Conservation (phyloP, 2,329 filamentous ascomycete species). For the Claviceps maximensis region DNA sequence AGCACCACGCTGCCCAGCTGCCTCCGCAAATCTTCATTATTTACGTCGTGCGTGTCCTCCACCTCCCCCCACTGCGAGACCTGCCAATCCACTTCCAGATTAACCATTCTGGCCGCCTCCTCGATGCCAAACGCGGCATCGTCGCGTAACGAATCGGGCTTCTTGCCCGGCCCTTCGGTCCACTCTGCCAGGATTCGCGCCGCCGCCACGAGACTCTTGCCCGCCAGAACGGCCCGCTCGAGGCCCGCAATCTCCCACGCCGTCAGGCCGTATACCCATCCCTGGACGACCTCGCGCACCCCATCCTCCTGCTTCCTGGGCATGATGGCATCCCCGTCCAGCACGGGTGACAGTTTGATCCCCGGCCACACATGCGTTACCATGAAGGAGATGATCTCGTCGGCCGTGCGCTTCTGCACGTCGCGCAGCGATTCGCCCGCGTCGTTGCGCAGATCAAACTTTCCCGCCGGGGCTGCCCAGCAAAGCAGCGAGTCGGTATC, state of each 20-base stretch:
- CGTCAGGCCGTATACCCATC: constrained; percentile 61
- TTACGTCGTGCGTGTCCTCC: constrained; percentile 94
- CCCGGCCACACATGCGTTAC: constrained; percentile 71
- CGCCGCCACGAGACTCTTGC: constrained; percentile 73
- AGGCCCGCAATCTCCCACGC: constrained; percentile 76
- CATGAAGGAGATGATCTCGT: constrained; percentile 59
- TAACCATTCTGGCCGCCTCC: constrained; percentile 65
- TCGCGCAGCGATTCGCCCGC: constrained; percentile 50
- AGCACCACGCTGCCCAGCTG: constrained; percentile 81
- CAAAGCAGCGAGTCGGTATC: constrained; percentile 87
- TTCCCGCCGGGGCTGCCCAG: constrained; percentile 53
- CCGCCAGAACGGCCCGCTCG: constrained; percentile 70
- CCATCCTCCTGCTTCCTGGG: constrained; percentile 59
- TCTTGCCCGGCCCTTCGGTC: constrained; percentile 57
- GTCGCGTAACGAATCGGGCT: constrained; percentile 16
- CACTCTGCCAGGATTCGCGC: constrained; percentile 72
- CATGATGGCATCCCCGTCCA: constrained; percentile 66
- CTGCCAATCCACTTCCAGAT: constrained; percentile 82
- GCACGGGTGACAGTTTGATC: constrained; percentile 61
- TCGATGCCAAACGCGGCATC: constrained; percentile 56
- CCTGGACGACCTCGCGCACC: constrained; percentile 63
- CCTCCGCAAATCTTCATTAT: constrained; percentile 74
- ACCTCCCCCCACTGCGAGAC: constrained; percentile 89
- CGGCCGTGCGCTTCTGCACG: constrained; percentile 55
- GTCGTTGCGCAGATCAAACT: constrained; percentile 33